Percentiles rank a stretch among this genome's conserved stretches.
These are phyloP conservation scores for Hippophae rhamnoides DNA, from an alignment of 306 rosid genomes.

Conservation along the genomic window DNA sequence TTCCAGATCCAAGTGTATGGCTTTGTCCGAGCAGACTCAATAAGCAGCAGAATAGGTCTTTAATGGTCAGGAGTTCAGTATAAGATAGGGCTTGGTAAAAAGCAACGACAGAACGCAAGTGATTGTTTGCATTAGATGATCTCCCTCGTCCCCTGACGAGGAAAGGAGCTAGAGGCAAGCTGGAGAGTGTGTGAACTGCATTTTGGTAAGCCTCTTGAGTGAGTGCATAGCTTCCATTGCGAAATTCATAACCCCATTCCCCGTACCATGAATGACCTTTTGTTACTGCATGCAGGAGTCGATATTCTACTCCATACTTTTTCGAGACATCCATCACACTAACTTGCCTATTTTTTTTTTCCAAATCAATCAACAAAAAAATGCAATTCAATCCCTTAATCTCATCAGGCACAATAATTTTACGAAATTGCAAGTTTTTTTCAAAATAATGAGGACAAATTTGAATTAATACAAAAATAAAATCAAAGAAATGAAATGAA, in stretches of 20 bases:
- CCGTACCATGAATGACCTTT: constrained; percentile 59
- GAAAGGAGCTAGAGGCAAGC: constrained; percentile 31
- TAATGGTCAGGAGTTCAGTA: constrained; percentile 32
- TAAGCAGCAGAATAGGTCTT: constrained; percentile 51
- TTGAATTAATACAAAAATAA: too few relatives aligned
- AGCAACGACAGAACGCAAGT: constrained; percentile 37
- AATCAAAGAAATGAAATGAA: too few relatives aligned
- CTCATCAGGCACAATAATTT: too few relatives aligned
- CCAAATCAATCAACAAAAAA: too few relatives aligned
- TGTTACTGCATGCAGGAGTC: constrained; percentile 50
- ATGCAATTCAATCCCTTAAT: too few relatives aligned
- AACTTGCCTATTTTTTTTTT: constrained; percentile 34
- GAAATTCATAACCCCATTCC: constrained; percentile 65
- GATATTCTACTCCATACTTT: constrained; percentile 53
- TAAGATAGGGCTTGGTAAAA: constrained; percentile 50
- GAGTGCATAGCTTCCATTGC: constrained; percentile 62
- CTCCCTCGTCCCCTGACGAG: constrained; percentile 30
- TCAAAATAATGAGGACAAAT: too few relatives aligned
- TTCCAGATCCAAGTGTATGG: constrained; percentile 1
- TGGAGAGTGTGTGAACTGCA: constrained; percentile 39
- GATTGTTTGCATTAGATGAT: constrained; percentile 17
- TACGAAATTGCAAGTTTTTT: too few relatives aligned
- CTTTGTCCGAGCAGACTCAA: constrained; percentile 19
- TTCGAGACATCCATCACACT: constrained; percentile 75
- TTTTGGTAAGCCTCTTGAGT: constrained; percentile 42